Evolutionary conservation across 306 rosid genomes (phyloP).

Genomic region (Rosa lucieae): DNA sequence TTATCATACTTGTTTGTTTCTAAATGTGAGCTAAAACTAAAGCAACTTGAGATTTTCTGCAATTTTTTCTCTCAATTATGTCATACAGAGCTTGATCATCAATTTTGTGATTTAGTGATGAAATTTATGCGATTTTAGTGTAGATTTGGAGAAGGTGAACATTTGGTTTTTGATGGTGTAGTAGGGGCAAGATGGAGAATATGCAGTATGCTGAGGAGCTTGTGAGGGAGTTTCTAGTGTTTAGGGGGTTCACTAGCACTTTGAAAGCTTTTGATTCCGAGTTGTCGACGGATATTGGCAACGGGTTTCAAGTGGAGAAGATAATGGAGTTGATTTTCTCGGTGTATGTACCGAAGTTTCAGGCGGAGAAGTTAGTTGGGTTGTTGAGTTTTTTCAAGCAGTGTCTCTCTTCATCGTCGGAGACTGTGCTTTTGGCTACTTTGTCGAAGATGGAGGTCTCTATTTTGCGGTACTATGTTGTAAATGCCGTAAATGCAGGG

Average conservation of each 20-base stretch:
- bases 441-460: constrained; percentile 69
- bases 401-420: constrained; percentile 66
- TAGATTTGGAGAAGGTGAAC: background rate
- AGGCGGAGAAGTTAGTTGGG: constrained; percentile 58
- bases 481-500: constrained; percentile 58
- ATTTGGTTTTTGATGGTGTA: constrained; percentile 6
- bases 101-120: background rate
- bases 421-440: constrained; percentile 48
- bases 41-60: background rate
- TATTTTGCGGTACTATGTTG: constrained; percentile 62
- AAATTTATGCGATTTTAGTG: background rate
- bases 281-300: constrained; percentile 69
- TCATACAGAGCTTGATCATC: background rate
- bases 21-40: background rate
- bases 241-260: constrained; percentile 80
- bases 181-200: constrained; percentile 59
- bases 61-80: background rate
- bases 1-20: background rate
- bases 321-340: constrained; percentile 78
- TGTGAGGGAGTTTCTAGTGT: constrained; percentile 84
- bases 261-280: constrained; percentile 80
- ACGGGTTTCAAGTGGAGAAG: constrained; percentile 77
- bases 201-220: constrained; percentile 93
- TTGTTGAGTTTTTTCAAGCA: constrained; percentile 75
- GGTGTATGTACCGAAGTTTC: constrained; percentile 69